A percentile compares a stretch with the other conserved stretches of the same genome.
phyloP scores from a whole-genome alignment of 257 asterid genomes.

The Solanum etuberosum region DNA sequence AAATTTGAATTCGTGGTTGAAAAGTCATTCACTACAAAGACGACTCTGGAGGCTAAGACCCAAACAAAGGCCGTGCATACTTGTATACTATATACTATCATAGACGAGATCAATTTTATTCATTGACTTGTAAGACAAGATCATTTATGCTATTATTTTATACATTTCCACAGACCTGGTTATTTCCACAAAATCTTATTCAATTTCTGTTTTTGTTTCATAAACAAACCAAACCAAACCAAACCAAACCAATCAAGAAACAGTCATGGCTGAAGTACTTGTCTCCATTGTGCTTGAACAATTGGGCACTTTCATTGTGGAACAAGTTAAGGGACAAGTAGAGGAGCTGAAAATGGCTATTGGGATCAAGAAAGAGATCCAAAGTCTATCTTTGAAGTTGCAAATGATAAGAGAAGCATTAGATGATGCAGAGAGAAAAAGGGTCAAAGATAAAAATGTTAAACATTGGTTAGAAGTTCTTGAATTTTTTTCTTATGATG shows the following conservation, averaged over 20 bases:
- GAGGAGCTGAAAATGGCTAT: not conserved
- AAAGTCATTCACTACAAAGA: too few species aligned
- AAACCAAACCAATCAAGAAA: not conserved
- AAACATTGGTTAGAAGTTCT: slow-evolving; percentile 6
- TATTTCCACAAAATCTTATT: not conserved
- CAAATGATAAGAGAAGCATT: not conserved
- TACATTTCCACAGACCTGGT: not conserved
- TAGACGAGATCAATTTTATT: not conserved
- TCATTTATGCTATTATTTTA: not conserved
- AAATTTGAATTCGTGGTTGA: too few species aligned
- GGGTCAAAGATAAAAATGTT: not conserved
- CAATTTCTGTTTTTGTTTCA: not conserved
- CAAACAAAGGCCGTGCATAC: too few species aligned
- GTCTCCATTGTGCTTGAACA: not conserved
- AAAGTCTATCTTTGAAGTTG: not conserved
- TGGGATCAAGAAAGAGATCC: slow-evolving; percentile 2
- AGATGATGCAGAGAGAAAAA: slow-evolving; percentile 7
- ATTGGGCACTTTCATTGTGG: not conserved
- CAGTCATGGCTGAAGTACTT: not conserved
- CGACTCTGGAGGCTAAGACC: too few species aligned
- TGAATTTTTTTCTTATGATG: slow-evolving; percentile 3
- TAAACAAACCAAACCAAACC: too few species aligned
- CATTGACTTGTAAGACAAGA: not conserved
- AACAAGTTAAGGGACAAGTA: not conserved
- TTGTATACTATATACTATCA: too few species aligned